phyloP scores from a whole-genome alignment of 139 green algal species.

The Micractinium conductrix region DNA sequence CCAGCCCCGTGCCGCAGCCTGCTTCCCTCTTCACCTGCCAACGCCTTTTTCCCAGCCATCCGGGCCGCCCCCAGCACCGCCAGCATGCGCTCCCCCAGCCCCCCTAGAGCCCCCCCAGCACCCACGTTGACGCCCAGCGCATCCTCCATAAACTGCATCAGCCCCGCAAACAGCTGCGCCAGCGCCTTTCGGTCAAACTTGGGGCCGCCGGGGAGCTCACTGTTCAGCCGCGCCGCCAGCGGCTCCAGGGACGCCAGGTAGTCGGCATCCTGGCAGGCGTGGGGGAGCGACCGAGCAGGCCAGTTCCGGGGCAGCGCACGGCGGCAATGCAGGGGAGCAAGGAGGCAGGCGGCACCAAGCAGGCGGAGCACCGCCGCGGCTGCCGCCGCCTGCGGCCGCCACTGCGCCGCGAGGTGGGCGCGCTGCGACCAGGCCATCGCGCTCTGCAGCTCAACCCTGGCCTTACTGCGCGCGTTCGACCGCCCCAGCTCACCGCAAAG shows the following conservation, averaged over 20 bases:
- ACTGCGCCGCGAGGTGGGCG: too few species aligned
- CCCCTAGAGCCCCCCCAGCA: too few species aligned
- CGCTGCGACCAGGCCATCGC: too few species aligned
- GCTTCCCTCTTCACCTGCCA: too few species aligned
- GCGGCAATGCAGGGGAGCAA: not conserved
- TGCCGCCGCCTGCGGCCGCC: too few species aligned
- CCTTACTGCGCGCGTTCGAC: too few species aligned
- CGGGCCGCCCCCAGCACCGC: too few species aligned
- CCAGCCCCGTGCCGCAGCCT: too few species aligned
- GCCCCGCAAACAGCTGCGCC: slow-evolving; percentile 58
- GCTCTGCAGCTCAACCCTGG: too few species aligned
- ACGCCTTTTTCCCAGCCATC: too few species aligned
- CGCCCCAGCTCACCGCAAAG: slow-evolving; percentile 49
- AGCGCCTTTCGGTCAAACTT: slow-evolving; percentile 70
- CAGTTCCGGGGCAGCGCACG: not conserved
- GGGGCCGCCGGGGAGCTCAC: slow-evolving; percentile 32
- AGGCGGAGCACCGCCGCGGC: not conserved
- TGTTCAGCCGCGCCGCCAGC: slow-evolving; percentile 61
- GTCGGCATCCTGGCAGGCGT: slow-evolving; percentile 69
- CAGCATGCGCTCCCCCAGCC: too few species aligned
- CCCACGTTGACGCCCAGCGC: slow-evolving; percentile 74
- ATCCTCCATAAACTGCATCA: slow-evolving; percentile 88
- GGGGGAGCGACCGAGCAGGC: too few species aligned
- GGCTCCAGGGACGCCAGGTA: slow-evolving; percentile 54
- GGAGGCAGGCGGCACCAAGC: not conserved